A percentile compares a stretch with the other conserved stretches of the same genome.
Conservation (phyloP, 768 basidiomycete species). For the Boletus sp. region DNA sequence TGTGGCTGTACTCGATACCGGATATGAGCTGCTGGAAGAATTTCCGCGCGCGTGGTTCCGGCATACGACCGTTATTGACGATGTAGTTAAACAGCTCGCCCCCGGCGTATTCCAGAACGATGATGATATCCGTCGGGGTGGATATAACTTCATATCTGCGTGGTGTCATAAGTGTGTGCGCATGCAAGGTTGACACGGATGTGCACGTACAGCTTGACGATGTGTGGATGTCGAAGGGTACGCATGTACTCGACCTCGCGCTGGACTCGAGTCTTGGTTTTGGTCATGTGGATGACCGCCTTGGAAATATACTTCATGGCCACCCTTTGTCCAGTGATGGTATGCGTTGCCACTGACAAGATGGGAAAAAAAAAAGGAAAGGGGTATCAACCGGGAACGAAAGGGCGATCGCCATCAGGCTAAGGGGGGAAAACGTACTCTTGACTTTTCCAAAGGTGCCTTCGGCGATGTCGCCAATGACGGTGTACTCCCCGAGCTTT, state of each 20-base stretch:
- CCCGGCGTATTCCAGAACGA: constrained; percentile 95
- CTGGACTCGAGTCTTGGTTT: constrained; percentile 88
- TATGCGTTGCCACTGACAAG: constrained; percentile 81
- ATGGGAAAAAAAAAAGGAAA: constrained; percentile 5
- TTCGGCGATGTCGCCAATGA: constrained; percentile 86
- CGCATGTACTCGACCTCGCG: constrained; percentile 98
- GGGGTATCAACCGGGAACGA: constrained; percentile 12
- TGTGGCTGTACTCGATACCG: constrained; percentile 95
- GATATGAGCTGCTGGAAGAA: constrained; percentile 99
- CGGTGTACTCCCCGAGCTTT: constrained; percentile 88
- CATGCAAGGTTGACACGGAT: background rate
- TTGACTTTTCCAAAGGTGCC: constrained; percentile 99
- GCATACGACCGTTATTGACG: constrained; percentile 89
- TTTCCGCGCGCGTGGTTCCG: constrained; percentile 78
- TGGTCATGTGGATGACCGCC: constrained; percentile 85
- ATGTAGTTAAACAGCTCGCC: constrained; percentile 99
- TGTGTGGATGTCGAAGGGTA: constrained; percentile 90
- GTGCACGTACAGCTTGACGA: constrained; percentile 84
- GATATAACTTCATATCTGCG: constrained; percentile 83
- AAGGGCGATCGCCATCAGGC: constrained; percentile 13
- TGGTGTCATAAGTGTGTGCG: constrained; percentile 7
- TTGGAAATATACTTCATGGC: constrained; percentile 98
- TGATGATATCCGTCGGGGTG: constrained; percentile 93
- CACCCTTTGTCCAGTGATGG: constrained; percentile 90
- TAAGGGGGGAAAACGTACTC: constrained; percentile 54